These are phyloP conservation scores for Phialocephala subalpina DNA, from an alignment of 2,329 filamentous ascomycete genomes.

Conservation along the genomic window DNA sequence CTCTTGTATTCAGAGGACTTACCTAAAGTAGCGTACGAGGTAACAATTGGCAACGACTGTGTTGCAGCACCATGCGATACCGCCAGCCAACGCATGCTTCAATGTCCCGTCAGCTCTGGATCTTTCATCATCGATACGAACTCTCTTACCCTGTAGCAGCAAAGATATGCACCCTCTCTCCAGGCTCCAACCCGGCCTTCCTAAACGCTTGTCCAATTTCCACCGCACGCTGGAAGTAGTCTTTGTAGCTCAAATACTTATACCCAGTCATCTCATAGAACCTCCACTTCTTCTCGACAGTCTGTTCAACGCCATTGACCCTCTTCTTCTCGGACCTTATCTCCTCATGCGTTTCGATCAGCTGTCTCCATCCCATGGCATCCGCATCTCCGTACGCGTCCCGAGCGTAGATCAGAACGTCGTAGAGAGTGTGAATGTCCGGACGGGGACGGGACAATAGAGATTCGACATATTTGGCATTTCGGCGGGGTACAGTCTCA, in stretches of 20 bases:
- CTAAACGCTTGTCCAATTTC: slow-evolving; percentile 74
- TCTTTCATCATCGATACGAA: not conserved
- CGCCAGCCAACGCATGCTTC: slow-evolving; percentile 53
- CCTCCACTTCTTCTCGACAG: slow-evolving; percentile 86
- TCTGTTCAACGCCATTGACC: slow-evolving; percentile 77
- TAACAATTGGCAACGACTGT: slow-evolving; percentile 91
- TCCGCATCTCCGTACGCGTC: slow-evolving; percentile 68
- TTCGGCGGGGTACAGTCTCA: slow-evolving; percentile 72
- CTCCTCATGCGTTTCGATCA: slow-evolving; percentile 79
- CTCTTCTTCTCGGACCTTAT: slow-evolving; percentile 89
- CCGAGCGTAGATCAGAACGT: slow-evolving; percentile 74
- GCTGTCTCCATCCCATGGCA: slow-evolving; percentile 72
- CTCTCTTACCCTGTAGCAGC: slow-evolving; percentile 66
- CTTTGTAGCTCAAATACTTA: slow-evolving; percentile 76
- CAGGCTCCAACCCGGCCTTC: slow-evolving; percentile 72
- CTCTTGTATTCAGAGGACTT: slow-evolving; percentile 50
- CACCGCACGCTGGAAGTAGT: slow-evolving; percentile 75
- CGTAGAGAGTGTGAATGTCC: slow-evolving; percentile 62
- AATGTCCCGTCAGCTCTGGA: not conserved
- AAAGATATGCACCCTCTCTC: slow-evolving; percentile 78
- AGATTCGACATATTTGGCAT: slow-evolving; percentile 27
- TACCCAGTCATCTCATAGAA: slow-evolving; percentile 85
- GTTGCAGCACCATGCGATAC: slow-evolving; percentile 66
- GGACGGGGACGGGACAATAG: slow-evolving; percentile 47
- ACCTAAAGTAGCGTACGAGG: slow-evolving; percentile 92